Conservation (phyloP, 2,329 filamentous ascomycete species). For the Leptographium wingfieldii region DNA sequence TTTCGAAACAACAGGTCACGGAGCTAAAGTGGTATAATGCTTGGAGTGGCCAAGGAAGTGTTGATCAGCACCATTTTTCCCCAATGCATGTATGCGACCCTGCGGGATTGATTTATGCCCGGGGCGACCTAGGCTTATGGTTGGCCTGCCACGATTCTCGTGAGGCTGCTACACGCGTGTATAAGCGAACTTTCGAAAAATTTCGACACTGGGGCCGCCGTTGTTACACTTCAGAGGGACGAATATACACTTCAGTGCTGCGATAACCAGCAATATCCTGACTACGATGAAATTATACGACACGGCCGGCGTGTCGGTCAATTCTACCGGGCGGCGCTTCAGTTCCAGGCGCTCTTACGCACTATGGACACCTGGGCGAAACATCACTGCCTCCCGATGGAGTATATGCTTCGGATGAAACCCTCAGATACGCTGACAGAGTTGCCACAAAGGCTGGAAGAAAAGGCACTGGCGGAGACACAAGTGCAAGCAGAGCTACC, state of each 20-base stretch:
- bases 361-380: background rate
- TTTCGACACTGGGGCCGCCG: background rate
- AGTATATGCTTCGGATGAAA: background rate
- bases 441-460: too few species aligned
- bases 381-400: background rate
- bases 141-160: background rate
- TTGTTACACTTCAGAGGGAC: background rate
- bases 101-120: background rate
- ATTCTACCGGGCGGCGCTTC: background rate
- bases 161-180: background rate
- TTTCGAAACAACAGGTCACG: background rate
- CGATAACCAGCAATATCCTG: background rate
- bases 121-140: background rate
- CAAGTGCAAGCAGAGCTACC: background rate
- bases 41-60: background rate
- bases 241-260: background rate
- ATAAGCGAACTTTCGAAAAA: background rate
- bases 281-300: background rate
- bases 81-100: background rate
- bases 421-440: background rate
- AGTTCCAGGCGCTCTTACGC: background rate
- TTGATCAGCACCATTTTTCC: background rate
- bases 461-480: background rate
- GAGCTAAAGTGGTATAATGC: background rate
- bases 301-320: background rate